Conservation (phyloP, 2,329 filamentous ascomycete genomes). For the Torrubiella hemipterigena region DNA sequence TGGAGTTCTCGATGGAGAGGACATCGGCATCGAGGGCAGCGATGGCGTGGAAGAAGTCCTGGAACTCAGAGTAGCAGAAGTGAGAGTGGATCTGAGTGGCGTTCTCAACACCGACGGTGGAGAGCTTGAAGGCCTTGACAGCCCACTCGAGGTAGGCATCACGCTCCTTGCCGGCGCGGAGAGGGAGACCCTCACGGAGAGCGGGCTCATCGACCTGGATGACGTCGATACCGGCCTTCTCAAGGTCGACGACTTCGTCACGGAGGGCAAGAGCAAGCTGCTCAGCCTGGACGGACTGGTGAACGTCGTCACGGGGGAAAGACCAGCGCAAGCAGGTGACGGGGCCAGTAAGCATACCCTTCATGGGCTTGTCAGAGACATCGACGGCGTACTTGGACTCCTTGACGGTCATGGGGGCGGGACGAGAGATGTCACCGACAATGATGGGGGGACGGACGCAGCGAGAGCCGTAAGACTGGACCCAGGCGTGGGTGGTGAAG, state of each 20-base stretch:
- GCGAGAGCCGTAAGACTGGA: slow-evolving; percentile 95
- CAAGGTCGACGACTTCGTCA: slow-evolving; percentile 96
- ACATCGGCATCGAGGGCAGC: slow-evolving; percentile 96
- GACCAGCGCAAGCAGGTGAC: slow-evolving; percentile 99
- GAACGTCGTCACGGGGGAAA: slow-evolving; percentile 98
- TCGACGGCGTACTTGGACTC: slow-evolving; percentile 98
- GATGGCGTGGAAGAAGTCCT: slow-evolving; percentile 99
- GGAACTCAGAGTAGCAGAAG: slow-evolving; percentile 99
- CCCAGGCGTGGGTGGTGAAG: slow-evolving; percentile 99
- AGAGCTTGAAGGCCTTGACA: slow-evolving; percentile 94
- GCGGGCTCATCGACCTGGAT: slow-evolving; percentile 99
- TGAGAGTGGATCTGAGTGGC: slow-evolving; percentile 99
- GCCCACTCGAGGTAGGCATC: slow-evolving; percentile 96
- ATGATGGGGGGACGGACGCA: slow-evolving; percentile 98
- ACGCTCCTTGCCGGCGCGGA: slow-evolving; percentile 86
- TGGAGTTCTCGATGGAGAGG: slow-evolving; percentile 99
- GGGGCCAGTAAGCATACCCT: slow-evolving; percentile 99
- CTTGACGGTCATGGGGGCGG: slow-evolving; percentile 97
- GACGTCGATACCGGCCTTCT: slow-evolving; percentile 90
- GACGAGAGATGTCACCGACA: slow-evolving; percentile 95
- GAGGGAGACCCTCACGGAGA: slow-evolving; percentile 97
- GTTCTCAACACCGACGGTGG: slow-evolving; percentile 85
- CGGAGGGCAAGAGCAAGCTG: slow-evolving; percentile 97
- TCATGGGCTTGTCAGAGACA: slow-evolving; percentile 98
- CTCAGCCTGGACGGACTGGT: slow-evolving; percentile 97